Percentiles rank a stretch among this genome's conserved stretches.
phyloP scores from a whole-genome alignment of 306 rosid species.

The Dryas drummondii region DNA sequence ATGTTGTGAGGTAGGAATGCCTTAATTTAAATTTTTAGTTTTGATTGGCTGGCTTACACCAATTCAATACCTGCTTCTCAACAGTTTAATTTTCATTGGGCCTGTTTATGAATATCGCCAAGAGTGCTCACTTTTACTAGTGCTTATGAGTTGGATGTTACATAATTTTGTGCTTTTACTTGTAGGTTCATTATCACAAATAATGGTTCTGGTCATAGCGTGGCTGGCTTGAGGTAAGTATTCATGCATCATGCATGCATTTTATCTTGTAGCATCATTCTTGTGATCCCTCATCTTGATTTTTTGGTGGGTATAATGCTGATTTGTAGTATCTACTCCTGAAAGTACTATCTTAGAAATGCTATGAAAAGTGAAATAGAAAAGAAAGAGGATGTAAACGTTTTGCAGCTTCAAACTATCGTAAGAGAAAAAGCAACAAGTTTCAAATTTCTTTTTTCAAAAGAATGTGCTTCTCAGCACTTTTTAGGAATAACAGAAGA shows the following conservation, averaged over 20 bases:
- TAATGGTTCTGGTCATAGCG: conserved; percentile 81
- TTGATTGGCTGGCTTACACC: not conserved
- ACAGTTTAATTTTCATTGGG: not conserved
- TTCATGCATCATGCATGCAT: not conserved
- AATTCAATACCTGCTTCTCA: not conserved
- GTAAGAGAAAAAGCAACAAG: not conserved
- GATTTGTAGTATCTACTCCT: not conserved
- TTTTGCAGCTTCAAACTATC: not conserved
- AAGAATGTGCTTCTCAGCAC: not conserved
- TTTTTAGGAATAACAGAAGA: not conserved
- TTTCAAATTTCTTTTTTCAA: not conserved
- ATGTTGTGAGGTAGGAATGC: not conserved
- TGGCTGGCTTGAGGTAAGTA: conserved; percentile 73
- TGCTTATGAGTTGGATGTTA: conserved; percentile 12
- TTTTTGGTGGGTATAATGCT: not conserved
- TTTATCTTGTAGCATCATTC: conserved; percentile 2
- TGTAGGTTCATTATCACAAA: conserved; percentile 88
- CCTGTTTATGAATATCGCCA: not conserved
- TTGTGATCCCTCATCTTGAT: conserved; percentile 5
- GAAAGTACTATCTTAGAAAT: not conserved
- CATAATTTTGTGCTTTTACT: conserved; percentile 16
- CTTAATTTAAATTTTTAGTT: not conserved
- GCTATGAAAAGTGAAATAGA: not conserved
- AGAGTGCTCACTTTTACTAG: not conserved
- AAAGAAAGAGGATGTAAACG: not conserved